Conservation (phyloP, 805 yeast species). For the Cyberlindnera euphorbiiphila region DNA sequence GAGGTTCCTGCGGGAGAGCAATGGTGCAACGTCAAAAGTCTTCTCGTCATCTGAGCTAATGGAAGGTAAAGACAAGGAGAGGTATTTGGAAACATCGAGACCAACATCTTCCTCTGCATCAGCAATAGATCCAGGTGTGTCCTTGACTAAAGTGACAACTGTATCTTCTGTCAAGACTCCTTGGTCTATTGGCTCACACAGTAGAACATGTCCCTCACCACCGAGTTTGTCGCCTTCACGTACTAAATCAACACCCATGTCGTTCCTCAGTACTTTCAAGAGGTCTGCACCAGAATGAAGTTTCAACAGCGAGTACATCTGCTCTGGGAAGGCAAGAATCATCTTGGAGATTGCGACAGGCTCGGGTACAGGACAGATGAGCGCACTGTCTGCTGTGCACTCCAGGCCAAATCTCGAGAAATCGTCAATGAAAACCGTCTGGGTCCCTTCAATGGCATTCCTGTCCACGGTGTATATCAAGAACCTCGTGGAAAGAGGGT, state of each 20-base stretch:
- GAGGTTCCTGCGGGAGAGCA: conserved; percentile 2
- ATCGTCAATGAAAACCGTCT: conserved; percentile 10
- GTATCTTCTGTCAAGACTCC: conserved; percentile 51
- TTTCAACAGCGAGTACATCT: conserved; percentile 19
- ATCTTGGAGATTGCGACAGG: conserved; percentile 19
- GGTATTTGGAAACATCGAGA: conserved; percentile 19
- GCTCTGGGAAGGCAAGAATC: conserved; percentile 23
- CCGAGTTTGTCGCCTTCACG: conserved; percentile 21
- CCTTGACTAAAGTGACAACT: conserved; percentile 49
- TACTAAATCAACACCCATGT: conserved; percentile 12
- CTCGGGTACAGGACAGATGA: conserved; percentile 11
- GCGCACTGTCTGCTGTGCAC: conserved; percentile 21
- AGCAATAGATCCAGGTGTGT: conserved; percentile 1
- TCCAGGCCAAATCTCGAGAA: conserved; percentile 16
- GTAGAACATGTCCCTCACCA: conserved; percentile 41
- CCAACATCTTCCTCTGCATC: conserved; percentile 5
- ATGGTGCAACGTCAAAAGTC: conserved; percentile 2
- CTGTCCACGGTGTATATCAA: conserved; percentile 9
- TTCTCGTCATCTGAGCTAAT: background rate
- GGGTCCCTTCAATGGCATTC: conserved; percentile 1
- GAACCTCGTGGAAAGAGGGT: conserved; percentile 14
- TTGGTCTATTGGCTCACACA: conserved; percentile 73
- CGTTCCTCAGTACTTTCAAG: conserved; percentile 7
- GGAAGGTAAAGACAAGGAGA: conserved; percentile 6
- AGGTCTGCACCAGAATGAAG: conserved; percentile 18